These are phyloP conservation scores for Collybia mongolica DNA, from an alignment of 768 basidiomycete genomes.

Conservation along the genomic window DNA sequence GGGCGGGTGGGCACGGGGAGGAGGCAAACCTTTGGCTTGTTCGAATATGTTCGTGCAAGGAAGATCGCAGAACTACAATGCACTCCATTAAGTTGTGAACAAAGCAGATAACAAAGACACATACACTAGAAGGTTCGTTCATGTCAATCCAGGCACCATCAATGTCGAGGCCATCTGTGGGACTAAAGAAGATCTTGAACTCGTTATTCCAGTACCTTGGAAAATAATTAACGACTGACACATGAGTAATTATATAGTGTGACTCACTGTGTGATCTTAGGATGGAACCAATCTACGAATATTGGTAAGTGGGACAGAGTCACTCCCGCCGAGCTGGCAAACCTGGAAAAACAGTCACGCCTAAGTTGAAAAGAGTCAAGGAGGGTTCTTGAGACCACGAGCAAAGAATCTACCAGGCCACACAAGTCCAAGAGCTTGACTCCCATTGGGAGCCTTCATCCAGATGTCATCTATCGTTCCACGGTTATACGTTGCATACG, in stretches of 20 bases:
- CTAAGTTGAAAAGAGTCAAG: constrained; percentile 18
- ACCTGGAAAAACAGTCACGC: constrained; percentile 60
- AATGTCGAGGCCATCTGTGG: constrained; percentile 56
- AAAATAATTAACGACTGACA: not conserved
- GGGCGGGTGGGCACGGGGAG: constrained; percentile 43
- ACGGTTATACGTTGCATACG: constrained; percentile 53
- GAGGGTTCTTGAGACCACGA: constrained; percentile 10
- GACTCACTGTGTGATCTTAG: constrained; percentile 45
- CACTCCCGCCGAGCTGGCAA: constrained; percentile 5
- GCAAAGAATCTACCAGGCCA: constrained; percentile 51
- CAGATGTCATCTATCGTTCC: constrained; percentile 55
- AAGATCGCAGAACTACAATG: constrained; percentile 54
- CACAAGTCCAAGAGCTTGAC: constrained; percentile 53
- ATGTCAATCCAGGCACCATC: constrained; percentile 77
- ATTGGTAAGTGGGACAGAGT: not conserved
- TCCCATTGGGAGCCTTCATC: constrained; percentile 63
- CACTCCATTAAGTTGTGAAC: not conserved
- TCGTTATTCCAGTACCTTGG: constrained; percentile 63
- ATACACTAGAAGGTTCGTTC: constrained; percentile 70
- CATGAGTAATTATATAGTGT: not conserved
- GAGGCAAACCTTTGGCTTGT: constrained; percentile 58
- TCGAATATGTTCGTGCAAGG: constrained; percentile 62
- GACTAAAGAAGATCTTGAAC: constrained; percentile 54
- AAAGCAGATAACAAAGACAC: constrained; percentile 11
- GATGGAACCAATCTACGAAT: constrained; percentile 58